A percentile compares a stretch with the other conserved stretches of the same genome.
Evolutionary conservation across 1,284 basidiomycete genomes (phyloP).

Genomic region (Xerocomus tenax): DNA sequence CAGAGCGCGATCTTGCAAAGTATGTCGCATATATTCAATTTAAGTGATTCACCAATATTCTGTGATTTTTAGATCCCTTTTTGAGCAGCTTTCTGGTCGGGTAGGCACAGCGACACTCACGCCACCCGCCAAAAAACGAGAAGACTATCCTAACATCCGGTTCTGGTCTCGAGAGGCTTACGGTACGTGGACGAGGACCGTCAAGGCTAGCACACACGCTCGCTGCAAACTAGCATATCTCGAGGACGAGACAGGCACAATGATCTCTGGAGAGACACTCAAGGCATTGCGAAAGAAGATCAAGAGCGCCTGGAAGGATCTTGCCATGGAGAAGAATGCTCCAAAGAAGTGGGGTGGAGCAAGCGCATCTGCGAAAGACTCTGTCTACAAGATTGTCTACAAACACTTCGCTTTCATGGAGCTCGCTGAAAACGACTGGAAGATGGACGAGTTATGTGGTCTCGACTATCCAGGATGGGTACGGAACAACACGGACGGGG

Average conservation of each 20-base stretch:
- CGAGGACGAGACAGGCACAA: background rate
- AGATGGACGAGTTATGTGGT: background rate
- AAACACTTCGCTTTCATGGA: background rate
- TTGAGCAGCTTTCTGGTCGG: background rate
- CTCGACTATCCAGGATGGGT: background rate
- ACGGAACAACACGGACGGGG: background rate
- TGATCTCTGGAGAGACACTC: background rate
- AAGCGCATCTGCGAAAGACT: background rate
- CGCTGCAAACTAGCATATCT: background rate
- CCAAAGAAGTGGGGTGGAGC: background rate
- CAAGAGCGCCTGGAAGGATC: background rate
- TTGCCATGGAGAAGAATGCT: background rate
- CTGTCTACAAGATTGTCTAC: background rate
- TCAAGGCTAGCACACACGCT: background rate
- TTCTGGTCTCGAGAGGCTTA: background rate
- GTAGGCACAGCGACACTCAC: background rate
- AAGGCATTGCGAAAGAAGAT: background rate
- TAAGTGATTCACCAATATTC: background rate
- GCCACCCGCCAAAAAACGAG: background rate
- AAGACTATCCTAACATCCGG: background rate
- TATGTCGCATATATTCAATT: background rate
- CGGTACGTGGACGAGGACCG: background rate
- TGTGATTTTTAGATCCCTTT: background rate
- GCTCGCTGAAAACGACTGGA: background rate
- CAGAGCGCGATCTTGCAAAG: background rate